phyloP scores from a whole-genome alignment of 306 rosid genomes.

The Cucurbita maxima region DNA sequence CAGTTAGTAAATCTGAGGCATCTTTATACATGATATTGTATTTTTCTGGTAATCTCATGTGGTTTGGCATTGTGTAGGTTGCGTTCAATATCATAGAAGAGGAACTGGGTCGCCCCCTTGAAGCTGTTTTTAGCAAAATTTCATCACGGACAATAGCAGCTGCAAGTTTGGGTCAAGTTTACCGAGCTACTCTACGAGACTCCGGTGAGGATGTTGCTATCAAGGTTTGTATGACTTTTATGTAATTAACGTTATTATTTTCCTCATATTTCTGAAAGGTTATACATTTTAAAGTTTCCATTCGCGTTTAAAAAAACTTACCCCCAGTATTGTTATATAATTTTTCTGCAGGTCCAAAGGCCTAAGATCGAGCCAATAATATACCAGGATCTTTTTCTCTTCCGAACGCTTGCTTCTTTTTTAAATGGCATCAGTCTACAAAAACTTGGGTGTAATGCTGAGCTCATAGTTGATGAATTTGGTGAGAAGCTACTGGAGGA shows the following conservation, averaged over 20 bases:
- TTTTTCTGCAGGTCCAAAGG: conserved; percentile 66
- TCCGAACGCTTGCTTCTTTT: conserved; percentile 89
- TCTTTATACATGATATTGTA: conserved; percentile 3
- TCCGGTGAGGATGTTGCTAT: conserved; percentile 94
- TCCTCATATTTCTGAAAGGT: not conserved
- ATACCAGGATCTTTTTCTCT: conserved; percentile 86
- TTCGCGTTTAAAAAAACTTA: not conserved
- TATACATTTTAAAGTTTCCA: not conserved
- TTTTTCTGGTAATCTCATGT: not conserved
- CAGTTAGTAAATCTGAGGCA: not conserved
- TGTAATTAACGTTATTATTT: not conserved
- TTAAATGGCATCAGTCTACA: conserved; percentile 79
- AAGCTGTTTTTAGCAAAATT: conserved; percentile 79
- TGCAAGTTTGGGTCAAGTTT: conserved; percentile 99
- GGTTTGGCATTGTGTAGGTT: conserved; percentile 34
- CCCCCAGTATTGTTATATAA: not conserved
- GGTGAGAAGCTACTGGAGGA: conserved; percentile 99
- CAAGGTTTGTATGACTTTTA: conserved; percentile 36
- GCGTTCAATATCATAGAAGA: conserved; percentile 87
- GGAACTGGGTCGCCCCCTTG: conserved; percentile 88
- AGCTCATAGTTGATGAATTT: conserved; percentile 94
- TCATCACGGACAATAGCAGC: conserved; percentile 93
- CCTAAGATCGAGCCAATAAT: conserved; percentile 90
- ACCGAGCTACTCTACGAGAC: conserved; percentile 81
- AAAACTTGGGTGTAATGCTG: conserved; percentile 94